Percentiles rank a stretch among this genome's conserved stretches.
These are phyloP conservation scores for Fusarium azukiicola DNA, from an alignment of 2,329 filamentous ascomycete species.

Conservation along the genomic window DNA sequence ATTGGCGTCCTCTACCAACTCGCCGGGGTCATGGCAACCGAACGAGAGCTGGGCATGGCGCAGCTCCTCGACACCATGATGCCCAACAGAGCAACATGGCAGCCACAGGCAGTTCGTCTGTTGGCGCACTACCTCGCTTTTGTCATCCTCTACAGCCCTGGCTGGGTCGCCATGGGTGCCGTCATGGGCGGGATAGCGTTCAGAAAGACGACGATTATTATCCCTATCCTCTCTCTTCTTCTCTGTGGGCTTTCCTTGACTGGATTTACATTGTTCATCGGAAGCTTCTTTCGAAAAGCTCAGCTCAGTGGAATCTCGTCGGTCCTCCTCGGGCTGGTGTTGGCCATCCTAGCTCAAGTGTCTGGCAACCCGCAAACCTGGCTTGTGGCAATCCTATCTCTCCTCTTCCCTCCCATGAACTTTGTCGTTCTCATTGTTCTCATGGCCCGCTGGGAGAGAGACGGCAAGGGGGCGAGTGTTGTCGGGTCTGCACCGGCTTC, in stretches of 20 bases:
- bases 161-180: slow-evolving; percentile 86
- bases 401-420: slow-evolving; percentile 26
- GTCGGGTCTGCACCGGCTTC: not conserved
- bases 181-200: slow-evolving; percentile 78
- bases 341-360: slow-evolving; percentile 87
- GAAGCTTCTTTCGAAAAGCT: slow-evolving; percentile 79
- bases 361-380: slow-evolving; percentile 18
- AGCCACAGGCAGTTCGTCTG: slow-evolving; percentile 86
- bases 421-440: slow-evolving; percentile 11
- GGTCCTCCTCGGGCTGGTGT: slow-evolving; percentile 83
- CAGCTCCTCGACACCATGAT: slow-evolving; percentile 93
- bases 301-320: slow-evolving; percentile 86
- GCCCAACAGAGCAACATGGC: slow-evolving; percentile 84
- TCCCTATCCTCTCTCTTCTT: slow-evolving; percentile 85
- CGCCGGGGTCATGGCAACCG: slow-evolving; percentile 88
- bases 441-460: slow-evolving; percentile 15
- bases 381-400: not conserved
- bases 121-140: slow-evolving; percentile 88
- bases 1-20: slow-evolving; percentile 87
- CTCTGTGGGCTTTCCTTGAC: slow-evolving; percentile 85
- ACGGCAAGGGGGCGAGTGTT: not conserved
- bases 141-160: slow-evolving; percentile 86
- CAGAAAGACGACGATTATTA: slow-evolving; percentile 75
- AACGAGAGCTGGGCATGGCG: slow-evolving; percentile 90
- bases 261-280: slow-evolving; percentile 87